Conservation (phyloP, 306 rosid genomes). For the Vigna trinervia region DNA sequence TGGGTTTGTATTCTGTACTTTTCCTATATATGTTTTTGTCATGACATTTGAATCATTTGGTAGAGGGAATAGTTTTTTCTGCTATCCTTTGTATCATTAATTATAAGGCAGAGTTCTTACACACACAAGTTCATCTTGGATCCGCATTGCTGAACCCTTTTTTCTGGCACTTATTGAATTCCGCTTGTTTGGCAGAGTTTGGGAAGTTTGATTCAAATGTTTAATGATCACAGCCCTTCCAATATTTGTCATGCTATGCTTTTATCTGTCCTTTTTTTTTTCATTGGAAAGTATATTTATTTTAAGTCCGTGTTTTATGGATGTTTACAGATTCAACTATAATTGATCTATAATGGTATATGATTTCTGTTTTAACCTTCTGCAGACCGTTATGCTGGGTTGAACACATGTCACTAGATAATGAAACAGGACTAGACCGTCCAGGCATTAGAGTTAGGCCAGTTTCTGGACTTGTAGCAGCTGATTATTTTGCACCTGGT, state of each 20-base stretch:
- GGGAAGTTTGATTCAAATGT: conserved; percentile 11
- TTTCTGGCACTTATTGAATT: not conserved
- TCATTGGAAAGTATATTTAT: conserved; percentile 10
- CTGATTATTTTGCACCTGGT: conserved; percentile 93
- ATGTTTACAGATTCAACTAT: not conserved
- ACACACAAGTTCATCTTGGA: not conserved
- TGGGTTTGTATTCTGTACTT: not conserved
- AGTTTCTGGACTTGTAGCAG: conserved; percentile 95
- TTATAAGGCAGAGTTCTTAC: conserved; percentile 11
- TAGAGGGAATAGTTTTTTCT: conserved; percentile 13
- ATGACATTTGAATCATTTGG: conserved; percentile 15
- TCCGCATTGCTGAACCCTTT: not conserved
- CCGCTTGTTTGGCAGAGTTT: not conserved
- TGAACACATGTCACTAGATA: conserved; percentile 86
- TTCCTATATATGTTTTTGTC: conserved; percentile 10
- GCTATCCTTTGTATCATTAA: not conserved
- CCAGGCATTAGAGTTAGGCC: conserved; percentile 83
- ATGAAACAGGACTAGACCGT: conserved; percentile 83
- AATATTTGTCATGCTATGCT: not conserved
- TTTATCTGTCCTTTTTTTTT: conserved; percentile 10
- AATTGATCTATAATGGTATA: conserved; percentile 26
- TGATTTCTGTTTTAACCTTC: conserved; percentile 34
- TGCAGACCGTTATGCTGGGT: conserved; percentile 84
- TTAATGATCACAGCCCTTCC: conserved; percentile 13
- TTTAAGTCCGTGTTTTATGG: conserved; percentile 25